Base-by-base conservation (phyloP, 306 rosid genomes). In the Ochetophila trinervis region DNA sequence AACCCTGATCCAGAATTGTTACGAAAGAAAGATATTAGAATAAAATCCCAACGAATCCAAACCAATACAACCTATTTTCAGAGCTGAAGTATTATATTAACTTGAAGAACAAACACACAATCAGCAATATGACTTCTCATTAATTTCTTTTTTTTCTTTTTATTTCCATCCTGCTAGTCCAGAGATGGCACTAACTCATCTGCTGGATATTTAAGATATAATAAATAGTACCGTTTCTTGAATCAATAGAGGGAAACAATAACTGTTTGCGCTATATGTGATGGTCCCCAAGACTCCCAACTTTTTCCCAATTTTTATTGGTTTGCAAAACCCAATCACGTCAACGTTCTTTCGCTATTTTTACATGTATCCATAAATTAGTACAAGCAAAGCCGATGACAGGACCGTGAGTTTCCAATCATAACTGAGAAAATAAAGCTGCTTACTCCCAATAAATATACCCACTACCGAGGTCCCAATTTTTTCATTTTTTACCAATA, bases 371-470 rank as follows among this genome's bases (percentile, higher is more conserved):
- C 11, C 20, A 21, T 19, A 19, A 17, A 5, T 5, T 21, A 5
- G 5, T 0, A 17, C 23, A 6, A 51, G 20, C 11, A 16, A 19
- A 17, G 23, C 59, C 62, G n/a, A 7, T 34, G 15, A n/a, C 21
- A 42, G 67, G 58, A 51, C 16, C 10, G 20, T 17, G 60, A 10
- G 22, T 63, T 59, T 45, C 42, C 60, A 68, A 47, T 47, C 58
- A 69, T 44, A 59, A 16, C 52, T 8, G 36, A 49, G 44, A 6
- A 67, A 57, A 66, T 52, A 17, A 24, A 58, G 40, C 24, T 20
- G 40, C 64, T 53, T 64, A 27, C 37, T 36, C 19, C 42, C 20
- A 45, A 17, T 40, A 21, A 67, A 11, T 42, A 5, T 30, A 18
- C 36, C 63, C 3, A 27, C 4, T 4, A 27, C 32, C 32, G 3